Evolutionary conservation across 2,329 filamentous ascomycete genomes (phyloP).

Genomic region (Alternaria tenuissima): DNA sequence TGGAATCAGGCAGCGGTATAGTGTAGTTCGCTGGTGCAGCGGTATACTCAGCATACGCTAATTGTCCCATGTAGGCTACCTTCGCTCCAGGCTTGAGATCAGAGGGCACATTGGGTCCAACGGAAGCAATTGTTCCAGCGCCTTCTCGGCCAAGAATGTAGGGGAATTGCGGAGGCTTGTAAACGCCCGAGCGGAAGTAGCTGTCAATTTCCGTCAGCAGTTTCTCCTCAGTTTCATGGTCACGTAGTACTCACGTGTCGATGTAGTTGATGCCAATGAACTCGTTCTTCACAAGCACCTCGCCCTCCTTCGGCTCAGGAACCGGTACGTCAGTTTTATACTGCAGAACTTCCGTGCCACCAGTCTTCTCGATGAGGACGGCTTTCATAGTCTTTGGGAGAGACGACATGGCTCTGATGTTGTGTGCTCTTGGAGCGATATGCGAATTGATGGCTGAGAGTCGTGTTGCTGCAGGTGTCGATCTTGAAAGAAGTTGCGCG

Average conservation of each 20-base stretch:
- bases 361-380: slow-evolving; percentile 74
- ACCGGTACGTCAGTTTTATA: slow-evolving; percentile 76
- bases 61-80: slow-evolving; percentile 72
- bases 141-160: slow-evolving; percentile 82
- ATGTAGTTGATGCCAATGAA: slow-evolving; percentile 87
- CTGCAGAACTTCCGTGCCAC: slow-evolving; percentile 75
- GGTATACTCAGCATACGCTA: slow-evolving; percentile 68
- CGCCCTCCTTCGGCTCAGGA: slow-evolving; percentile 70
- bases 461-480: slow-evolving; percentile 26
- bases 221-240: background rate
- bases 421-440: slow-evolving; percentile 18
- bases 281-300: slow-evolving; percentile 83
- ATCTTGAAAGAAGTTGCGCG: slow-evolving; percentile 10
- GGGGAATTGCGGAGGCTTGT: slow-evolving; percentile 72
- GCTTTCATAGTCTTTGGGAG: slow-evolving; percentile 76
- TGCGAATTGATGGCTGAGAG: slow-evolving; percentile 30
- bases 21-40: slow-evolving; percentile 62
- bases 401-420: slow-evolving; percentile 53
- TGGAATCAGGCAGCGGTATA: slow-evolving; percentile 68
- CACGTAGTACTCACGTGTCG: slow-evolving; percentile 67
- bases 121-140: slow-evolving; percentile 72
- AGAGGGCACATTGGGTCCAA: slow-evolving; percentile 61
- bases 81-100: slow-evolving; percentile 71
- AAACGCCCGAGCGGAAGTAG: slow-evolving; percentile 88
- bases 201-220: slow-evolving; percentile 40